Evolutionary conservation across 495 filamentous ascomycete species (phyloP).

Genomic region (Lepraria neglecta): DNA sequence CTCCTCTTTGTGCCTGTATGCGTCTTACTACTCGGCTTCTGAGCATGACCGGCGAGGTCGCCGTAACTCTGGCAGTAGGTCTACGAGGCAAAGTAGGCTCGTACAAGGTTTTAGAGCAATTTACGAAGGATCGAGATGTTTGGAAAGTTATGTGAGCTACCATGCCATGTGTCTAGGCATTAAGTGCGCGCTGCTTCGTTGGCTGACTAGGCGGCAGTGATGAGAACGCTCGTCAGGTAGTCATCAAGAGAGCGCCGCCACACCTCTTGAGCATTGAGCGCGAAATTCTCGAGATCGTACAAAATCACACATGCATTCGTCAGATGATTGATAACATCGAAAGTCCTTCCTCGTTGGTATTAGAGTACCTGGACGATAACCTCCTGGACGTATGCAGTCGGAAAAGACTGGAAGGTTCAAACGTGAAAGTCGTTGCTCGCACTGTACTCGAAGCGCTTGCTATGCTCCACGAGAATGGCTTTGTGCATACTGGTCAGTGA

Average conservation of each 20-base stretch:
- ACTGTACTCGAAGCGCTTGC: constrained; percentile 6
- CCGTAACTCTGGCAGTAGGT: not conserved
- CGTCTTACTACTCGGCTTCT: constrained; percentile 3
- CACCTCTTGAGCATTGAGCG: constrained; percentile 8
- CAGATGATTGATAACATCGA: constrained; percentile 14
- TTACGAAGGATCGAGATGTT: not conserved
- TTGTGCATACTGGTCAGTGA: constrained; percentile 10
- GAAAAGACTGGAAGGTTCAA: constrained; percentile 29
- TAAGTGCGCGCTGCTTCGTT: not conserved
- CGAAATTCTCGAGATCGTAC: constrained; percentile 2
- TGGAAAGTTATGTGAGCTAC: constrained; percentile 3
- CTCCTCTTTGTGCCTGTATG: not conserved
- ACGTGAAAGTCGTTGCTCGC: constrained; percentile 3
- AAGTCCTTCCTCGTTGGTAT: constrained; percentile 39
- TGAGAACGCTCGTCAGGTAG: not conserved
- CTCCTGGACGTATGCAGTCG: constrained; percentile 31
- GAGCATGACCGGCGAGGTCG: constrained; percentile 4
- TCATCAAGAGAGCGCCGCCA: constrained; percentile 5
- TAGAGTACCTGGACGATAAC: constrained; percentile 40
- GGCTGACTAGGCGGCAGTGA: constrained; percentile 1
- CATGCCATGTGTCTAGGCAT: not conserved
- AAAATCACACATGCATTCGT: constrained; percentile 3
- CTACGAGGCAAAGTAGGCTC: not conserved
- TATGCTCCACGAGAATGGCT: constrained; percentile 10
- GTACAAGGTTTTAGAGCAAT: not conserved